Evolutionary conservation across 179 eudicot species (phyloP), one percentile per base, ranked within the genome.

Genomic region (Camellia oleifera): DNA sequence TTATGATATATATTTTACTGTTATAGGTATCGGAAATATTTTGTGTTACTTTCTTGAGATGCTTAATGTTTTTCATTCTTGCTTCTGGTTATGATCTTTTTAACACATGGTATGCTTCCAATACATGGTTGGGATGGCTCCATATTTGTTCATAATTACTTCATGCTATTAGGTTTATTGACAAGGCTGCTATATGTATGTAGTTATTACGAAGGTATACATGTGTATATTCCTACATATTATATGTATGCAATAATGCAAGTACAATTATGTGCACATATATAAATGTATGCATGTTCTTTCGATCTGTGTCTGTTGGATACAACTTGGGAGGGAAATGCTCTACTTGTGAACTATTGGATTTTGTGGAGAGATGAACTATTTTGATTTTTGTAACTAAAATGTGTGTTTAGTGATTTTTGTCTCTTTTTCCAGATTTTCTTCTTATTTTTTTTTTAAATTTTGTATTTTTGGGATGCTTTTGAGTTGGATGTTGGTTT

Each of bases 71-170:
- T 68, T 17, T 44, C 6, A 15, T 50, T 62, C 1, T 58, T 72
- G 58, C 23, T 80, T 66, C 67, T 81, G 79, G 20, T 58, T 45
- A 12, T 69, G 70, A 48, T 76, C 44, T 75, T 75, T 45, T 53
- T 54, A 18, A n/a, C 11, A 7, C 57, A 4, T 46, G 78, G 56
- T 81, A 57, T 26, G 48, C 52, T 68, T 46, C 69, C 58, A 2
- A 18, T 13, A 42, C 15, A 69, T 76, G 74, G 61, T 17, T 81
- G 62, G 79, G 57, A 42, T 68, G 68, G 73, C 48, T 66, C 32
- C 53, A 11, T 52, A 53, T 69, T 4, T 44, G 10, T 46, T 7
- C 11, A 4, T n/a, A 20, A 8, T 71, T 46, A 12, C 12, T 48
- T 61, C 20, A 40, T 14, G 64, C 8, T 53, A 20, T 60, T 60